These are phyloP conservation scores for Camillea tinctor DNA, from an alignment of 2,329 filamentous ascomycete genomes.

Conservation along the genomic window DNA sequence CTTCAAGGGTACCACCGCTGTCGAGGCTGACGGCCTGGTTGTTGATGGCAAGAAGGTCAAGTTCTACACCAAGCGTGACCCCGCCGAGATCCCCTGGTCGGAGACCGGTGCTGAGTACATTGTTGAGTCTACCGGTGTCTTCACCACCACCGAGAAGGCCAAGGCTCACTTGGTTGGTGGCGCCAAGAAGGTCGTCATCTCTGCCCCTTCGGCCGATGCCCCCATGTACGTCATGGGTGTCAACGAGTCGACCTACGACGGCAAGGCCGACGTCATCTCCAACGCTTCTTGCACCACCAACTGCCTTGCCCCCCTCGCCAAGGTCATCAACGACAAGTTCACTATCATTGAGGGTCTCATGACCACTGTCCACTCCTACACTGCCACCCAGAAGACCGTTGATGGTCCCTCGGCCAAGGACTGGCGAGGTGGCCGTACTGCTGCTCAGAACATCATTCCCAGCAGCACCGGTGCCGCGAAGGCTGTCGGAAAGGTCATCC, in stretches of 20 bases:
- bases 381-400: slow-evolving; percentile 98
- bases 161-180: slow-evolving; percentile 90
- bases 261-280: slow-evolving; percentile 89
- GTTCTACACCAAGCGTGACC: slow-evolving; percentile 94
- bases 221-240: slow-evolving; percentile 99
- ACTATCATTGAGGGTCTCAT: slow-evolving; percentile 97
- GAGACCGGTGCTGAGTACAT: slow-evolving; percentile 89
- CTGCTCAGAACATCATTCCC: slow-evolving; percentile 99
- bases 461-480: slow-evolving; percentile 99
- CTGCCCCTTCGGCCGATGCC: slow-evolving; percentile 88
- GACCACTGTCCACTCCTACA: slow-evolving; percentile 99
- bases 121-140: slow-evolving; percentile 97
- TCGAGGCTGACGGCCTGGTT: slow-evolving; percentile 68
- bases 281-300: slow-evolving; percentile 99
- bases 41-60: slow-evolving; percentile 94
- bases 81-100: slow-evolving; percentile 83
- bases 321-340: slow-evolving; percentile 99
- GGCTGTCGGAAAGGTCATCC: slow-evolving; percentile 99
- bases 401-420: slow-evolving; percentile 98
- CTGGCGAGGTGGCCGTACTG: slow-evolving; percentile 98
- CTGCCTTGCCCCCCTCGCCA: slow-evolving; percentile 98
- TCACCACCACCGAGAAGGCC: slow-evolving; percentile 98
- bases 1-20: slow-evolving; percentile 89
- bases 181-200: slow-evolving; percentile 97
- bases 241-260: slow-evolving; percentile 92